These are phyloP conservation scores for Hortaea sp. DNA, from an alignment of 2,329 filamentous ascomycete species.

Conservation along the genomic window DNA sequence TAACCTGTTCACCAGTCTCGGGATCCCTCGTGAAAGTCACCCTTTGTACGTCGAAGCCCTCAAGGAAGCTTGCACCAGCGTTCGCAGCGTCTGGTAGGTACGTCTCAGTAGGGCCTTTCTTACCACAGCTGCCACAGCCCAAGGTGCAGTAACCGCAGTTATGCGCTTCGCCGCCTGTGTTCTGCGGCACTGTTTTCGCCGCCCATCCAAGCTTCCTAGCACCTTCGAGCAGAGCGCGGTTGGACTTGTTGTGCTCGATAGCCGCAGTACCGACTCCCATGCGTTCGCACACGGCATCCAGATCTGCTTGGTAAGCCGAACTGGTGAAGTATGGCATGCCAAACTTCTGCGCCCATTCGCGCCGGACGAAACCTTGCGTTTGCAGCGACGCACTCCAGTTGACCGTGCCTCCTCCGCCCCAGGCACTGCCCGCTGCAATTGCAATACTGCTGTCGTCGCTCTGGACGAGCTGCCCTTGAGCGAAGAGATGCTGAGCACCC, in stretches of 20 bases:
- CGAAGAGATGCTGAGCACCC: conserved; percentile 56
- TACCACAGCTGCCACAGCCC: conserved; percentile 55
- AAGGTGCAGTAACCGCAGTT: conserved; percentile 57
- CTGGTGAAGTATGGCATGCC: conserved; percentile 66
- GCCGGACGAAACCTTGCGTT: conserved; percentile 65
- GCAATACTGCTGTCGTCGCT: conserved; percentile 42
- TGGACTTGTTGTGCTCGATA: conserved; percentile 64
- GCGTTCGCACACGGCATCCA: conserved; percentile 67
- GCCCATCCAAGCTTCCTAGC: conserved; percentile 62
- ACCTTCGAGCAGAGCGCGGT: conserved; percentile 64
- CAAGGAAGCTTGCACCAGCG: conserved; percentile 70
- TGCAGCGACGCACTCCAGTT: conserved; percentile 68
- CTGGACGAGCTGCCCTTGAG: conserved; percentile 52
- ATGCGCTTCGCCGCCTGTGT: conserved; percentile 64
- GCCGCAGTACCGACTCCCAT: conserved; percentile 63
- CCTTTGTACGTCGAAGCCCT: conserved; percentile 65
- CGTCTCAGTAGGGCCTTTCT: conserved; percentile 66
- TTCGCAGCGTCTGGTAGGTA: conserved; percentile 72
- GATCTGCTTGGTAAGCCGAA: conserved; percentile 61
- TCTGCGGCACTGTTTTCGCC: conserved; percentile 63
- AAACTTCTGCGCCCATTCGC: conserved; percentile 62
- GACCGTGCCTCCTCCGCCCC: conserved; percentile 78
- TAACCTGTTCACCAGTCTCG: conserved; percentile 40
- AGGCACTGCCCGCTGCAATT: conserved; percentile 59
- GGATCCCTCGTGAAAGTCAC: conserved; percentile 55